These are phyloP conservation scores for Sophora flavescens DNA, from an alignment of 306 rosid species.

Conservation along the genomic window DNA sequence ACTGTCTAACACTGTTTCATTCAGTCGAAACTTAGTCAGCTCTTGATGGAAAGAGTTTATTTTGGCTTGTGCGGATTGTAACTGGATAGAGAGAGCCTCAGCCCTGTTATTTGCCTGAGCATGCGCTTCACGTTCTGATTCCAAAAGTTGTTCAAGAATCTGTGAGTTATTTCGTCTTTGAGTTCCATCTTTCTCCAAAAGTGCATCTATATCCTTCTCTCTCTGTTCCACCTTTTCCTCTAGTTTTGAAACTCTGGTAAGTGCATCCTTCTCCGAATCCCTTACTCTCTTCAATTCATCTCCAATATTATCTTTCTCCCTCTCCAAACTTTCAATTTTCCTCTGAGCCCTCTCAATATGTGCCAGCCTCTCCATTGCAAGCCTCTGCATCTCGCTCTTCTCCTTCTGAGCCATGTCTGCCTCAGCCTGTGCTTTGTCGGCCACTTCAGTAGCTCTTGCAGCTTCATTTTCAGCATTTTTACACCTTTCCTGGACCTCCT, in stretches of 20 bases:
- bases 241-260: slow-evolving; percentile 57
- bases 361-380: slow-evolving; percentile 78
- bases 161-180: slow-evolving; percentile 66
- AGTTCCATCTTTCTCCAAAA: slow-evolving; percentile 66
- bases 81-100: slow-evolving; percentile 72
- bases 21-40: slow-evolving; percentile 70
- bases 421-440: slow-evolving; percentile 78
- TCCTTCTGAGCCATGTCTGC: slow-evolving; percentile 71
- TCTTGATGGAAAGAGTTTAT: slow-evolving; percentile 82
- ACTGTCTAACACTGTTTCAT: slow-evolving; percentile 77
- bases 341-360: slow-evolving; percentile 76
- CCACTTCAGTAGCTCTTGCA: slow-evolving; percentile 71
- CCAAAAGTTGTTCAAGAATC: slow-evolving; percentile 74
- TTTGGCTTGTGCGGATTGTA: slow-evolving; percentile 78
- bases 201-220: slow-evolving; percentile 75
- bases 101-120: slow-evolving; percentile 82
- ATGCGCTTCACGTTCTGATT: slow-evolving; percentile 82
- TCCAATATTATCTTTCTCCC: slow-evolving; percentile 61
- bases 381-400: slow-evolving; percentile 80
- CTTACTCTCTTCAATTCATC: slow-evolving; percentile 56
- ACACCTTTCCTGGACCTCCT: slow-evolving; percentile 75
- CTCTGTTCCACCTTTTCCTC: slow-evolving; percentile 79
- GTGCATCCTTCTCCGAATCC: slow-evolving; percentile 68
- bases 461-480: slow-evolving; percentile 73
- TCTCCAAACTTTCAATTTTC: slow-evolving; percentile 69